These are phyloP conservation scores for Lepidium campestre DNA, from an alignment of 441 rosid genomes.

Conservation along the genomic window DNA sequence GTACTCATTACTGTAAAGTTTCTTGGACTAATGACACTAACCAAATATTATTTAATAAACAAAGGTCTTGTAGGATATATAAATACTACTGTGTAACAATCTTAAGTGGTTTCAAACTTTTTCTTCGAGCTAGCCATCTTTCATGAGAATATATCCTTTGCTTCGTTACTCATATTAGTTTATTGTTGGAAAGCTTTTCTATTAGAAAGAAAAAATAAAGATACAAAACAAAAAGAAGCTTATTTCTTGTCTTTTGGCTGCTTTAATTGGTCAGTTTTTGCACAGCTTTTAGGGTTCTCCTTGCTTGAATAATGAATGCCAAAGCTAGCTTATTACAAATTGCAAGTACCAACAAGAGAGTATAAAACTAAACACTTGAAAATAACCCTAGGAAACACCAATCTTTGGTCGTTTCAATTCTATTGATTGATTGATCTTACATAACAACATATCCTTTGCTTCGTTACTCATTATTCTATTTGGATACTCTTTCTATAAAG, in stretches of 20 bases:
- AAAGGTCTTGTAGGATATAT: not conserved
- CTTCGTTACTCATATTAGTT: conserved; percentile 8
- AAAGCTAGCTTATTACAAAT: too few relatives aligned
- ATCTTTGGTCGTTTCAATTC: not conserved
- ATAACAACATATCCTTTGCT: conserved; percentile 20
- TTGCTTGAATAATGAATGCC: too few relatives aligned
- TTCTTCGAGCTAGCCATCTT: conserved; percentile 5
- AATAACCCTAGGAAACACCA: not conserved
- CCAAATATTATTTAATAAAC: not conserved
- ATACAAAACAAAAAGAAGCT: too few relatives aligned
- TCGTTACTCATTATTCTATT: conserved; percentile 10
- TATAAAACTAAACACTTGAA: not conserved
- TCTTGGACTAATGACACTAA: not conserved
- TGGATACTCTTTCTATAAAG: not conserved
- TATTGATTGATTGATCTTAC: not conserved
- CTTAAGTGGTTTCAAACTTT: not conserved
- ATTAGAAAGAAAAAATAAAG: too few relatives aligned
- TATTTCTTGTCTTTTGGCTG: too few relatives aligned
- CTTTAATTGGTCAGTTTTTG: too few relatives aligned
- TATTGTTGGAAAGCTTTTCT: not conserved
- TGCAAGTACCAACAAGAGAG: too few relatives aligned
- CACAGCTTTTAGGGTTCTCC: too few relatives aligned
- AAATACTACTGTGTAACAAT: not conserved
- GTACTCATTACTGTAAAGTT: not conserved
- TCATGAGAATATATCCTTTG: conserved; percentile 9